Conservation (phyloP, 129 eudicot species). For the Logfia minima region DNA sequence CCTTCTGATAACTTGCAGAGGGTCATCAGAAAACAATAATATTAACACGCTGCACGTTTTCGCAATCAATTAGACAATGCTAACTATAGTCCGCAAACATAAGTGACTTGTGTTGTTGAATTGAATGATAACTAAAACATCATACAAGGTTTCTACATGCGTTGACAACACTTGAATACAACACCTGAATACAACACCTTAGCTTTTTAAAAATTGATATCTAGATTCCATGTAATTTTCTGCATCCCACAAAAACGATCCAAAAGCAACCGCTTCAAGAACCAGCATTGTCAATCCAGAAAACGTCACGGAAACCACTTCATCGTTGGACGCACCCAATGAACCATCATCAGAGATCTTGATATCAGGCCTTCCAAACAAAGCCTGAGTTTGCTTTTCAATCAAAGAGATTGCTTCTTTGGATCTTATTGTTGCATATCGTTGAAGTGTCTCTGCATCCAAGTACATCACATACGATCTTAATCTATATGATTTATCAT, state of each 20-base stretch:
- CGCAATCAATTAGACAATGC: not conserved
- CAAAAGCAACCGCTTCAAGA: slow-evolving; percentile 91
- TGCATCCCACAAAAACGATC: slow-evolving; percentile 92
- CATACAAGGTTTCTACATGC: slow-evolving; percentile 23
- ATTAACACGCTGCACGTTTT: not conserved
- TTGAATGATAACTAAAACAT: not conserved
- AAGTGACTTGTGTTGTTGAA: not conserved
- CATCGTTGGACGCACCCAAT: slow-evolving; percentile 68
- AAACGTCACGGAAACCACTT: slow-evolving; percentile 47
- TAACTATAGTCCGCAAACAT: not conserved
- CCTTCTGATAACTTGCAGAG: not conserved
- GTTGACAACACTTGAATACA: not conserved
- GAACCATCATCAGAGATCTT: slow-evolving; percentile 62
- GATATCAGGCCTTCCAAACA: slow-evolving; percentile 91
- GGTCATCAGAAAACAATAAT: not conserved
- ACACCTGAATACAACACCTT: slow-evolving; percentile 23
- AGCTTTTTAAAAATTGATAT: slow-evolving; percentile 61
- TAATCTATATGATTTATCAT: slow-evolving; percentile 53
- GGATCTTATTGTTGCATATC: slow-evolving; percentile 85
- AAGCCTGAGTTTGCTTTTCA: slow-evolving; percentile 87
- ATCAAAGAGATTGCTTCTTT: slow-evolving; percentile 84
- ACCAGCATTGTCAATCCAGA: slow-evolving; percentile 83
- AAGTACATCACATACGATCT: slow-evolving; percentile 90
- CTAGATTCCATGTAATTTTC: slow-evolving; percentile 86
- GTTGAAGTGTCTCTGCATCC: slow-evolving; percentile 88